Base-by-base conservation (phyloP, 2,329 filamentous ascomycete genomes). In the Neonectria magnoliae region DNA sequence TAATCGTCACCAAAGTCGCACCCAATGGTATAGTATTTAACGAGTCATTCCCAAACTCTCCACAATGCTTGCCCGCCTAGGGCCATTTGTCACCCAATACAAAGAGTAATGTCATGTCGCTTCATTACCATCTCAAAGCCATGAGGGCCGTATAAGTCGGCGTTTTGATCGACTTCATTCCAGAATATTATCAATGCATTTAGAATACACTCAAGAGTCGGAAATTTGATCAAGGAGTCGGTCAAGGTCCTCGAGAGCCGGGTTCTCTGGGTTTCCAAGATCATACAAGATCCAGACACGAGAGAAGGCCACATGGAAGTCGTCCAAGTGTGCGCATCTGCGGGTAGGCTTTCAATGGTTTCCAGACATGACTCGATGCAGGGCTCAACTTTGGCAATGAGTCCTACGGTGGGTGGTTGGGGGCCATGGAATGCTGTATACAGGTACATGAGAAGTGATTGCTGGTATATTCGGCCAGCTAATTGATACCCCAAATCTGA, bases 271-370 rank as follows among this genome's bases (percentile, higher is more conserved):
- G 60, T 57, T 20, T 62, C 53, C 8, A 62, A n/a, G 7, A 62
- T 52, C 60, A 62, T 57, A n/a, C 54, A 62, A 2, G 53, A 57
- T 4, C 60, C 60, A 20, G 44, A 57, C 2, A 62, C 54, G 0
- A 62, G 47, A 20, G 54, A 57, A 1, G 60, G 60, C 60, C 60
- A 62, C 60, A 62, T 62, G 16, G 60, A 62, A 22, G 53, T 62
- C 6, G 60, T 62, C 60, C 60, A 62, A 8, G 60, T 62, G 18
- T 57, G 55, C 22, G 60, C 60, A 31, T 57, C 60, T 1, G 54
- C 53, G 6, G 60, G 53, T 16, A 62, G n/a, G 9, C 47, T 53
- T 45, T 62, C 60, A 6, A 62, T 57, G 22, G 57, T 16, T 9
- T 57, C 47, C 8, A 62, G 14, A 20, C 60, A 62, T 14, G 47